phyloP scores from a whole-genome alignment of 129 eudicot genomes.

The Tagetes patula region DNA sequence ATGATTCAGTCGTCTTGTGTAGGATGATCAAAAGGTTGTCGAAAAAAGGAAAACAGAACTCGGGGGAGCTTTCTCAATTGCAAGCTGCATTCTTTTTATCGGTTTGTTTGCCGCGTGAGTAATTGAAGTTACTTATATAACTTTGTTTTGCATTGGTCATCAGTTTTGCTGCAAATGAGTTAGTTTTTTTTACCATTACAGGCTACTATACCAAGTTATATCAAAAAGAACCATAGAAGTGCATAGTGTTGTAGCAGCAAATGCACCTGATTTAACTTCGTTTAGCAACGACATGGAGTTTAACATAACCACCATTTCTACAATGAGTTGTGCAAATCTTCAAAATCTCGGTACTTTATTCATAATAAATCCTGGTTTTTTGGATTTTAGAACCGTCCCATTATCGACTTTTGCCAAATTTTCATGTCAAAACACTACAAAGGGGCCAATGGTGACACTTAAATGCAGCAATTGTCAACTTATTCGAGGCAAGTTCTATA shows the following conservation, averaged over 20 bases:
- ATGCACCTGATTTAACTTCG: slow-evolving; percentile 63
- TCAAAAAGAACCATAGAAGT: slow-evolving; percentile 77
- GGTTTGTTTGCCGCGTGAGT: slow-evolving; percentile 93
- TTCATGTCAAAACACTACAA: slow-evolving; percentile 74
- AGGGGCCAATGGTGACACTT: slow-evolving; percentile 65
- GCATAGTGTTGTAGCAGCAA: slow-evolving; percentile 79
- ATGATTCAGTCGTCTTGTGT: slow-evolving; percentile 10
- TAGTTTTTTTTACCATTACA: slow-evolving; percentile 30
- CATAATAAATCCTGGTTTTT: slow-evolving; percentile 60
- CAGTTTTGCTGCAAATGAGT: slow-evolving; percentile 10
- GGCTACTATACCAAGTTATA: slow-evolving; percentile 79
- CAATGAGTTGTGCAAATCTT: slow-evolving; percentile 78
- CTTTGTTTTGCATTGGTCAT: slow-evolving; percentile 17
- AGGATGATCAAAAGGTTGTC: slow-evolving; percentile 86
- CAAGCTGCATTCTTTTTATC: slow-evolving; percentile 92
- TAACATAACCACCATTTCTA: slow-evolving; percentile 80
- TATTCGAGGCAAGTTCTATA: slow-evolving; percentile 49
- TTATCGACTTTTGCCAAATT: slow-evolving; percentile 65
- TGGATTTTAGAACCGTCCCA: slow-evolving; percentile 49
- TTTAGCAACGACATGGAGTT: slow-evolving; percentile 76
- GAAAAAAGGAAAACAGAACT: slow-evolving; percentile 93
- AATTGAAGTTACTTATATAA: slow-evolving; percentile 7
- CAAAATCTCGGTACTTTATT: slow-evolving; percentile 63
- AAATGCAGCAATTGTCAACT: slow-evolving; percentile 66
- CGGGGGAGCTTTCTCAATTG: slow-evolving; percentile 91